Conservation (phyloP, 495 filamentous ascomycete genomes). For the Annulohypoxylon bovei region DNA sequence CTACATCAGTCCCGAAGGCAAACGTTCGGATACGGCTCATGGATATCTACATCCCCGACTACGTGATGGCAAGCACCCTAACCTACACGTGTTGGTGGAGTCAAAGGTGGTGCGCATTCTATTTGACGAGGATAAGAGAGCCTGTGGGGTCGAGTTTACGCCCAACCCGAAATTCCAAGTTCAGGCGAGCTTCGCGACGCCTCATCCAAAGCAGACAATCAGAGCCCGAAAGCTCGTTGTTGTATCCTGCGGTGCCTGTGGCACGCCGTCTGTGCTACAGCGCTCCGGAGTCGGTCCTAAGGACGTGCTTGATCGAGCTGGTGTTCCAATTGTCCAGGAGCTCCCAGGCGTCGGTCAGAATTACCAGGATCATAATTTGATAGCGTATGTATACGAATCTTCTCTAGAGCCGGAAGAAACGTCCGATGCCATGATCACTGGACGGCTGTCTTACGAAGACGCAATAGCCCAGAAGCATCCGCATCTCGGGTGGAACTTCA, state of each 20-base stretch:
- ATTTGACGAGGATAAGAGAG: constrained; percentile 57
- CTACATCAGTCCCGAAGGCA: constrained; percentile 54
- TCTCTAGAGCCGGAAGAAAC: constrained; percentile 49
- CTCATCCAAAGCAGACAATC: constrained; percentile 45
- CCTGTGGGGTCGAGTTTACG: constrained; percentile 57
- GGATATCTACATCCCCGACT: constrained; percentile 58
- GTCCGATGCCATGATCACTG: constrained; percentile 45
- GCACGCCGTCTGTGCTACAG: constrained; percentile 67
- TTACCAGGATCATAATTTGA: constrained; percentile 62
- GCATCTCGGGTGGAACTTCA: constrained; percentile 57
- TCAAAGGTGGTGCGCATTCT: constrained; percentile 61
- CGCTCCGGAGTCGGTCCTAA: constrained; percentile 67
- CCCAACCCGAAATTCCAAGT: constrained; percentile 46
- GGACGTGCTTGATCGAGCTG: constrained; percentile 47
- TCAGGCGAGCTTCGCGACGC: constrained; percentile 5
- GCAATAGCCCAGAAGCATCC: constrained; percentile 40
- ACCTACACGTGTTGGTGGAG: constrained; percentile 63
- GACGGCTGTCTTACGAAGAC: constrained; percentile 33
- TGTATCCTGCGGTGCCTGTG: constrained; percentile 65
- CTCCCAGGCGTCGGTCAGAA: constrained; percentile 61
- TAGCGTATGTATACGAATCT: constrained; percentile 46
- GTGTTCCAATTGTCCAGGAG: constrained; percentile 48
- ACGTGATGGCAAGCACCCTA: constrained; percentile 55
- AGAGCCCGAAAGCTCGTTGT: constrained; percentile 63
- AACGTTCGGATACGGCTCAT: constrained; percentile 58